phyloP scores from a whole-genome alignment of 352 stramenopile genomes.

The Phytophthora pisi region DNA sequence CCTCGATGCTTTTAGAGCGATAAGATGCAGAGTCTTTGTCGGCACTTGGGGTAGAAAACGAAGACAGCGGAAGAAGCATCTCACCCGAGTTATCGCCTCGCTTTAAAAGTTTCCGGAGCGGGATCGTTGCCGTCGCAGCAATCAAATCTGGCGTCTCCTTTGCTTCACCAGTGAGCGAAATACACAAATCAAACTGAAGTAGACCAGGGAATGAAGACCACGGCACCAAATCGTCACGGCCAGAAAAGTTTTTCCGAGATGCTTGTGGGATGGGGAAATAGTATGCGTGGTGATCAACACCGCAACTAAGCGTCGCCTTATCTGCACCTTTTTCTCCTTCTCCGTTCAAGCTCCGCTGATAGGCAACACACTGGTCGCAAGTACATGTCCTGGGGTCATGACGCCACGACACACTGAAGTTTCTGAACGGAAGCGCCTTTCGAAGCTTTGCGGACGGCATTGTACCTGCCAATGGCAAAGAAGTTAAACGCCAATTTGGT shows the following conservation, averaged over 20 bases:
- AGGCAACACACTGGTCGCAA: slow-evolving; percentile 56
- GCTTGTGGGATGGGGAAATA: slow-evolving; percentile 84
- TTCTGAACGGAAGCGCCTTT: slow-evolving; percentile 74
- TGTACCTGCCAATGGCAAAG: slow-evolving; percentile 19
- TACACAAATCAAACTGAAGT: slow-evolving; percentile 76
- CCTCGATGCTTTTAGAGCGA: slow-evolving; percentile 16
- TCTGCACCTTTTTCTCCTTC: slow-evolving; percentile 5
- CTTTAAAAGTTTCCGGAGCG: slow-evolving; percentile 51
- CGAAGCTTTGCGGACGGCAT: slow-evolving; percentile 52
- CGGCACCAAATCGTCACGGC: slow-evolving; percentile 73
- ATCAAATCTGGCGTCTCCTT: slow-evolving; percentile 74
- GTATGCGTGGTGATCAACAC: slow-evolving; percentile 83
- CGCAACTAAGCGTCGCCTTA: slow-evolving; percentile 32
- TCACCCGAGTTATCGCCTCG: slow-evolving; percentile 36
- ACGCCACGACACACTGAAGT: slow-evolving; percentile 83
- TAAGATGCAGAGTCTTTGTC: slow-evolving; percentile 1
- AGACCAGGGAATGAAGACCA: slow-evolving; percentile 79
- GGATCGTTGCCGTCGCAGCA: slow-evolving; percentile 56
- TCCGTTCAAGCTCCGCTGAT: slow-evolving; percentile 25
- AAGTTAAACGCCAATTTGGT: slow-evolving; percentile 58
- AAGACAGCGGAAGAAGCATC: slow-evolving; percentile 44
- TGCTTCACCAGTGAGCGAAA: slow-evolving; percentile 70
- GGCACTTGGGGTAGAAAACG: slow-evolving; percentile 27
- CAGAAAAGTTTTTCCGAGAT: slow-evolving; percentile 76
- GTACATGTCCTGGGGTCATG: slow-evolving; percentile 54